Evolutionary conservation across 192 early-diverging fungal genomes (phyloP).

Genomic region (Haplosporangium gracile): DNA sequence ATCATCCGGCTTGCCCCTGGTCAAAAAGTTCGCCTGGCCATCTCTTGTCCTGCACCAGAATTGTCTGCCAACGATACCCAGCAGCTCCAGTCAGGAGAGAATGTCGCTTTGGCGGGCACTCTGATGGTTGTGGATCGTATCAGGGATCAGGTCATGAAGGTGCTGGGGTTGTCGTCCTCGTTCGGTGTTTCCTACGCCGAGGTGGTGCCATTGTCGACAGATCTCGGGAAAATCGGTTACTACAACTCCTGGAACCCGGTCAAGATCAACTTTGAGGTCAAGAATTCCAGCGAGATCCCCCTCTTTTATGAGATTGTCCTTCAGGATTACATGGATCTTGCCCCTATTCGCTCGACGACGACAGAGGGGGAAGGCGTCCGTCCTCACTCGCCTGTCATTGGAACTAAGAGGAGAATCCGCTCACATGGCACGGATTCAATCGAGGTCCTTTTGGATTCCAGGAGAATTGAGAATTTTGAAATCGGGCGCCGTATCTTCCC

Average conservation of each 20-base stretch:
- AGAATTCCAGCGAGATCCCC: slow-evolving; percentile 75
- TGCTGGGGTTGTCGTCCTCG: slow-evolving; percentile 68
- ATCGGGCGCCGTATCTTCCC: slow-evolving; percentile 63
- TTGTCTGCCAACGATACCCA: slow-evolving; percentile 46
- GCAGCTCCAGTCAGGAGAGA: slow-evolving; percentile 65
- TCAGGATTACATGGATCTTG: slow-evolving; percentile 63
- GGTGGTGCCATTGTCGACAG: slow-evolving; percentile 60
- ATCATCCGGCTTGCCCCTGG: slow-evolving; percentile 58
- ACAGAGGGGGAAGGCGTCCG: background rate
- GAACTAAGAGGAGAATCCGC: slow-evolving; percentile 44
- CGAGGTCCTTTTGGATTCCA: slow-evolving; percentile 76
- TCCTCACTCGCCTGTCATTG: background rate
- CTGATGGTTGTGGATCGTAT: slow-evolving; percentile 71
- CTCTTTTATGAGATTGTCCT: slow-evolving; percentile 69
- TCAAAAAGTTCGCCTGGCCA: slow-evolving; percentile 59
- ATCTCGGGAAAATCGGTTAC: slow-evolving; percentile 86
- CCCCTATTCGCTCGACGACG: slow-evolving; percentile 2
- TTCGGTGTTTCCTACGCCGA: slow-evolving; percentile 73
- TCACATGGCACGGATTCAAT: slow-evolving; percentile 57
- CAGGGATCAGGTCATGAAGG: slow-evolving; percentile 65
- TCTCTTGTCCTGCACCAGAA: slow-evolving; percentile 69
- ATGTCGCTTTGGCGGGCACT: slow-evolving; percentile 66
- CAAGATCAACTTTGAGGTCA: slow-evolving; percentile 69
- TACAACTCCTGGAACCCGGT: slow-evolving; percentile 77
- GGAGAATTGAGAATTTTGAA: slow-evolving; percentile 61